Conservation (phyloP, 2,329 filamentous ascomycete species). For the Exophiala calicioides region DNA sequence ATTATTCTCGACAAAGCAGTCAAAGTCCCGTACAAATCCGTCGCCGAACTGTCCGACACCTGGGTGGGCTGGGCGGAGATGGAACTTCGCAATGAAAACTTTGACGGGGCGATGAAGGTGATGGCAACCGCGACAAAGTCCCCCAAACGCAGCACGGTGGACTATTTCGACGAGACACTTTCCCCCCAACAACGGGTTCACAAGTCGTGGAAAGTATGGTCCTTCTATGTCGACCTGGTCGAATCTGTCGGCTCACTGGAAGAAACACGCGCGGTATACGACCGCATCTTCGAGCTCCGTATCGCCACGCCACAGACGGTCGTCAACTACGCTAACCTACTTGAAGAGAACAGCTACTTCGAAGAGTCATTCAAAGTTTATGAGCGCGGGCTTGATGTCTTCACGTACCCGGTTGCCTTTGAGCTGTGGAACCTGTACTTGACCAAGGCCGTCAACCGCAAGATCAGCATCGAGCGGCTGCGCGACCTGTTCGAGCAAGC, state of each 20-base stretch:
- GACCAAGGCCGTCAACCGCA: conserved; percentile 93
- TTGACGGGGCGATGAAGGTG: conserved; percentile 88
- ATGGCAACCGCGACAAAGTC: conserved; percentile 97
- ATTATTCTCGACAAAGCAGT: conserved; percentile 97
- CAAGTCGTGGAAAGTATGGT: conserved; percentile 99
- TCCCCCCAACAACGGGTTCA: conserved; percentile 95
- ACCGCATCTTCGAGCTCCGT: conserved; percentile 94
- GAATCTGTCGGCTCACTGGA: conserved; percentile 90
- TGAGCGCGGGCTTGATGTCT: conserved; percentile 94
- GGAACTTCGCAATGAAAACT: conserved; percentile 94
- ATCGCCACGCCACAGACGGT: conserved; percentile 98
- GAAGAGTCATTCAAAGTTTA: conserved; percentile 98
- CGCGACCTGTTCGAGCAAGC: conserved; percentile 97
- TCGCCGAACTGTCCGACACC: conserved; percentile 94
- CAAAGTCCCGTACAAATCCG: conserved; percentile 96
- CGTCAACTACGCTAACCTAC: conserved; percentile 93
- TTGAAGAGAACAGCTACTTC: conserved; percentile 93
- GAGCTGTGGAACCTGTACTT: conserved; percentile 98
- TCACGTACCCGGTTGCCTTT: conserved; percentile 96
- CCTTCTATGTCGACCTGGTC: conserved; percentile 97
- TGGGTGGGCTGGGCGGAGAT: conserved; percentile 99
- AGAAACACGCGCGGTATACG: conserved; percentile 91
- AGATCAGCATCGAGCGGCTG: conserved; percentile 90
- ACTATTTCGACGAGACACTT: conserved; percentile 95
- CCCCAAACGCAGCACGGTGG: conserved; percentile 96